Conservation (phyloP, 345 rosid genomes). For the Chamaenerion angustifolium region DNA sequence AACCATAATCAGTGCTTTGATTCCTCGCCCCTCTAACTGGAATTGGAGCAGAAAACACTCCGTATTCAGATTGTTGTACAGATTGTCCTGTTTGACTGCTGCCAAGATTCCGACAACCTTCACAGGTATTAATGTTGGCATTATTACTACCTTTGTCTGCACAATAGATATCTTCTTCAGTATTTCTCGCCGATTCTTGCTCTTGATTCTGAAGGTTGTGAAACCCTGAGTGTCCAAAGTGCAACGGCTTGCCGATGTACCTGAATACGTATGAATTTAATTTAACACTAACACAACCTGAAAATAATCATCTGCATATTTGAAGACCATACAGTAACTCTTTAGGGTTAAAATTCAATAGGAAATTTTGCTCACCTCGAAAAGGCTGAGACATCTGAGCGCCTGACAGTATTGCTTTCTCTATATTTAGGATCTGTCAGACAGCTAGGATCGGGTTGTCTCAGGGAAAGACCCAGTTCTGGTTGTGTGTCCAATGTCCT, state of each 20-base stretch:
- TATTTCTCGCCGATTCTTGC: slow-evolving; percentile 16
- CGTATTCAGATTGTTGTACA: slow-evolving; percentile 26
- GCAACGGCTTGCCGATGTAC: slow-evolving; percentile 38
- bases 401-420: slow-evolving; percentile 42
- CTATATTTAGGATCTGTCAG: slow-evolving; percentile 31
- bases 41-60: slow-evolving; percentile 29
- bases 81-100: slow-evolving; percentile 21
- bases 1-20: slow-evolving; percentile 22
- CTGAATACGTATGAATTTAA: slow-evolving; percentile 20
- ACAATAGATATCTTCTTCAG: slow-evolving; percentile 18
- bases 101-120: slow-evolving; percentile 29
- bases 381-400: slow-evolving; percentile 72
- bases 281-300: neutral
- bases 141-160: slow-evolving; percentile 13
- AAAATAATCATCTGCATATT: neutral
- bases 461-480: slow-evolving; percentile 64
- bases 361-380: slow-evolving; percentile 1
- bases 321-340: neutral
- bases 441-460: slow-evolving; percentile 24
- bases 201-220: slow-evolving; percentile 11
- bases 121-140: slow-evolving; percentile 23
- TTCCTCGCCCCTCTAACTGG: slow-evolving; percentile 28
- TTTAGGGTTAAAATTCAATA: too few relatives aligned
- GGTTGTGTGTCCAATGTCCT: slow-evolving; percentile 29
- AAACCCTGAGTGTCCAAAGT: slow-evolving; percentile 25